Conservation (phyloP, 495 filamentous ascomycete genomes). For the Podospora fimiseda region DNA sequence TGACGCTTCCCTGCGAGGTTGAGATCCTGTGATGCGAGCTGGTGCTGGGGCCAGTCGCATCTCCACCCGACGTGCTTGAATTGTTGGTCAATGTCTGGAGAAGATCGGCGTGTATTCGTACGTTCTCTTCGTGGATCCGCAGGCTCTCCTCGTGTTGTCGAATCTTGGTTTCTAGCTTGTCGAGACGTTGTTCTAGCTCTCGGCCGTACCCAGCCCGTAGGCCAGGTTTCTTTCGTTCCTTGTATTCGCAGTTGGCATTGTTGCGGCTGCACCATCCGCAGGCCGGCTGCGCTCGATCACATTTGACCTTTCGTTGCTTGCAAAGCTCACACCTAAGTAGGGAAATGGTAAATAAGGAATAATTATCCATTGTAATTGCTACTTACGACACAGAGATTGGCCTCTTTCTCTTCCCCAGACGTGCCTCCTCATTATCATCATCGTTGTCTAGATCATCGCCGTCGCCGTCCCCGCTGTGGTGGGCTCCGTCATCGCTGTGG, state of each 20-base stretch:
- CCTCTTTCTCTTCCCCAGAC: constrained; percentile 46
- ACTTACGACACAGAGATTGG: constrained; percentile 55
- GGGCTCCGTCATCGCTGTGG: constrained; percentile 26
- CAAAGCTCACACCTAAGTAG: constrained; percentile 70
- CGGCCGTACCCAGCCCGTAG: constrained; percentile 80
- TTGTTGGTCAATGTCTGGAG: constrained; percentile 28
- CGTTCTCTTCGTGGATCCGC: neutral
- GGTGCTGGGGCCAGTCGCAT: constrained; percentile 35
- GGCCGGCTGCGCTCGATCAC: constrained; percentile 72
- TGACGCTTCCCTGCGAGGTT: constrained; percentile 46
- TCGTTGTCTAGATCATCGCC: constrained; percentile 26
- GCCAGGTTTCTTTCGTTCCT: constrained; percentile 78
- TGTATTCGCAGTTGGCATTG: constrained; percentile 71
- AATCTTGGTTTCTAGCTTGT: constrained; percentile 48
- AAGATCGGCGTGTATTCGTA: constrained; percentile 26
- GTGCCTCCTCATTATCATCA: constrained; percentile 35
- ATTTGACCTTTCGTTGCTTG: constrained; percentile 82
- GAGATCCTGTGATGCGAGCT: constrained; percentile 22
- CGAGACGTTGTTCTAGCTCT: constrained; percentile 76
- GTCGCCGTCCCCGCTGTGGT: constrained; percentile 35
- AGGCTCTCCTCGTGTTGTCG: constrained; percentile 31
- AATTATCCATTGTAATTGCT: neutral
- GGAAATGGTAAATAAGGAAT: no score
- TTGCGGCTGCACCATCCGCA: constrained; percentile 88
- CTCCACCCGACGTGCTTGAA: constrained; percentile 25